Evolutionary conservation across 805 yeast genomes (phyloP).

Genomic region (Geotrichum ghanense): DNA sequence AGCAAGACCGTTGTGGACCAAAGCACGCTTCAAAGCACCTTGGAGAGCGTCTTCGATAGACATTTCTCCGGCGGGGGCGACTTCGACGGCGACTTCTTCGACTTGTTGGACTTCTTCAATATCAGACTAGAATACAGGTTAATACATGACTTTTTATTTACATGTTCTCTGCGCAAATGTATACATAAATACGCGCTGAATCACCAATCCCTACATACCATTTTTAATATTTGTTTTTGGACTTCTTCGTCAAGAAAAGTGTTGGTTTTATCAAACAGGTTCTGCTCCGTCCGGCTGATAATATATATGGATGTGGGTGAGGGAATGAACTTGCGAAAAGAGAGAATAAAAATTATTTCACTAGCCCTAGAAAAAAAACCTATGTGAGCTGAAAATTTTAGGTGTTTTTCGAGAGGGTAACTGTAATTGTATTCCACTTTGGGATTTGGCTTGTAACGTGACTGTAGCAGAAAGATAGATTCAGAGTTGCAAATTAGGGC

Average conservation of each 20-base stretch:
- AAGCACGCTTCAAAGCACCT: slow-evolving; percentile 95
- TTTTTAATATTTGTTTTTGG: background rate
- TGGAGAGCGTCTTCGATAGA: slow-evolving; percentile 97
- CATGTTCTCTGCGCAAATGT: slow-evolving; percentile 2
- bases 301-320: background rate
- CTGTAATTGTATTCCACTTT: too few relatives aligned
- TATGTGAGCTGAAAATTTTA: too few relatives aligned
- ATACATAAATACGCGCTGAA: background rate
- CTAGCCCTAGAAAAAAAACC: too few relatives aligned
- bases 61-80: slow-evolving; percentile 77
- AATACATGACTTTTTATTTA: background rate
- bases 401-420: too few relatives aligned
- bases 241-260: slow-evolving; percentile 3
- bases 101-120: slow-evolving; percentile 79
- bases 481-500: too few relatives aligned
- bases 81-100: slow-evolving; percentile 73
- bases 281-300: slow-evolving; percentile 3
- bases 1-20: slow-evolving; percentile 98
- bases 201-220: background rate
- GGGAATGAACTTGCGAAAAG: background rate
- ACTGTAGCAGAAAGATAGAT: too few relatives aligned
- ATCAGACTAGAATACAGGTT: slow-evolving; percentile 53
- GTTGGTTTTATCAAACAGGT: slow-evolving; percentile 2
- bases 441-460: too few relatives aligned
- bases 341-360: too few relatives aligned